Evolutionary conservation across 2,329 filamentous ascomycete genomes (phyloP).

Genomic region (Ambrosiella cleistominuta): DNA sequence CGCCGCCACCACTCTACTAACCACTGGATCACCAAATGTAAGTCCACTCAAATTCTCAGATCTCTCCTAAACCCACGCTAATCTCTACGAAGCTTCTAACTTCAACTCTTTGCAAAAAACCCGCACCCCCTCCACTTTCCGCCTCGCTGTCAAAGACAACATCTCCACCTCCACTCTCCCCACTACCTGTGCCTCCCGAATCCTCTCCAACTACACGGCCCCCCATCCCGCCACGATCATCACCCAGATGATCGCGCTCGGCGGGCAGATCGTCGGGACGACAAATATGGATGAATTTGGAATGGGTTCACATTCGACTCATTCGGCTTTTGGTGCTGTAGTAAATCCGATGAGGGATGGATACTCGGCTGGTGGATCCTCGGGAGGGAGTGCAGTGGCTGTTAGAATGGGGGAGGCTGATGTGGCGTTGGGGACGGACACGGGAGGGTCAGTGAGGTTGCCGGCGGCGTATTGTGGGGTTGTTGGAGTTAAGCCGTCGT

Average conservation of each 20-base stretch:
- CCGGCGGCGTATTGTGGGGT: constrained; percentile 74
- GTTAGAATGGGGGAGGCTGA: constrained; percentile 44
- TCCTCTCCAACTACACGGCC: constrained; percentile 52
- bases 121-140: constrained; percentile 19
- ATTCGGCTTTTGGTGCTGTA: constrained; percentile 52
- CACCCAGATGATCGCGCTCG: constrained; percentile 42
- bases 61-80: neutral
- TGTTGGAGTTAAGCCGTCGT: constrained; percentile 80
- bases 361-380: constrained; percentile 70
- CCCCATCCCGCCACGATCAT: constrained; percentile 76
- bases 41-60: neutral
- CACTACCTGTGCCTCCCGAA: constrained; percentile 70
- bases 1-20: neutral
- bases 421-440: constrained; percentile 75
- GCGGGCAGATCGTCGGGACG: constrained; percentile 53
- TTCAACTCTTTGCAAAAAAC: neutral
- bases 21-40: neutral
- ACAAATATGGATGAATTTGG: constrained; percentile 94
- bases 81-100: neutral
- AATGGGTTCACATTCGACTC: constrained; percentile 73
- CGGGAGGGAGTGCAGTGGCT: constrained; percentile 79
- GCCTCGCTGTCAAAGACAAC: constrained; percentile 58
- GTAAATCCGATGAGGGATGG: constrained; percentile 24
- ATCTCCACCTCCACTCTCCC: constrained; percentile 46
- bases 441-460: constrained; percentile 71